Base-by-base conservation (phyloP, 192 early-diverging fungal genomes). In the Dissophora globulifera region DNA sequence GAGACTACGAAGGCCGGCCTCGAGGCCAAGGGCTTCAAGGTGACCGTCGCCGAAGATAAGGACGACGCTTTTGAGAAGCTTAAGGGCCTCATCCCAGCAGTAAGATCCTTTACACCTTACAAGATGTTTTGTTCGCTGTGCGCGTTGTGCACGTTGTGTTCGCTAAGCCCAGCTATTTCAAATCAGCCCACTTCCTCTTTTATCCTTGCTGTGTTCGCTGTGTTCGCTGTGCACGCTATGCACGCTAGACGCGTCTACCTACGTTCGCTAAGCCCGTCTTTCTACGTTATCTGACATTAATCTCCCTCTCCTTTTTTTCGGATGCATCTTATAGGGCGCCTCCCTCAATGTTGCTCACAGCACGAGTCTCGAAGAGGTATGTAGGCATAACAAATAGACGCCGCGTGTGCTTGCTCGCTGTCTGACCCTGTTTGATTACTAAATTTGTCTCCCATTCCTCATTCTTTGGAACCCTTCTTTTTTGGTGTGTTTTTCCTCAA, bases 341-440 rank as follows among this genome's bases (percentile, higher is more conserved):
- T 72, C 67, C 30, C 12, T 81, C 26, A 79, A 74, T 56, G 45
- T 71, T 42, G 80, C 58, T 50, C 78, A 81, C 76, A 58, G 52
- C 53, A 81, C 80, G 3, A 81, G 78, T 19, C 64, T 81, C 26
- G 80, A 79, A 45, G 76, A 81, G 46, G 62, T 65, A 65, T n/a
- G n/a, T n/a, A n/a, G 35, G 62, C 8, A 42, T n/a, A n/a, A n/a
- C n/a, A n/a, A n/a, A 13, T 20, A 1, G 35, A 35, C 3, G 23
- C 52, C 17, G 32, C 13, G 35, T 7, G 27, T 4, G 13, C 17
- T 12, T n/a, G n/a, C n/a, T n/a, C n/a, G n/a, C n/a, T n/a, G n/a
- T n/a, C n/a, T n/a, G n/a, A n/a, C n/a, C n/a, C n/a, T n/a, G n/a
- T n/a, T n/a, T n/a, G n/a, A n/a, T n/a, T n/a, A n/a, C n/a, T n/a